These are phyloP conservation scores for Diaporthe helianthi DNA, from an alignment of 2,329 filamentous ascomycete genomes.

Conservation along the genomic window DNA sequence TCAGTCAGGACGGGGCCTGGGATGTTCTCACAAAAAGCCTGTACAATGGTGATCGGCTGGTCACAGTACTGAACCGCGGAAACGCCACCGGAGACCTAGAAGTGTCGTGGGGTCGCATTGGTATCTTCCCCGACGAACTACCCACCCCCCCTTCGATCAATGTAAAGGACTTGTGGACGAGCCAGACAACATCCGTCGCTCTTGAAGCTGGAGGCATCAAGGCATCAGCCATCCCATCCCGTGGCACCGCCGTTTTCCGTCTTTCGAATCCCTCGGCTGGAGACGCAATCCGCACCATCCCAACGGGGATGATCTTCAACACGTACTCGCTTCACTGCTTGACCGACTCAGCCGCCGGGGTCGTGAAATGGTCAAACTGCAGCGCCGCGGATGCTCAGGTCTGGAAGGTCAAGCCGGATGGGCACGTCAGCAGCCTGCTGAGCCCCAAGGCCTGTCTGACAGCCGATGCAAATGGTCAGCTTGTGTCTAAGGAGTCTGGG, in stretches of 20 bases:
- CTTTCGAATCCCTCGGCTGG: slow-evolving; percentile 44
- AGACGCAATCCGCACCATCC: slow-evolving; percentile 41
- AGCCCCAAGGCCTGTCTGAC: slow-evolving; percentile 44
- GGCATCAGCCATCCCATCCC: slow-evolving; percentile 43
- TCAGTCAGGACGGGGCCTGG: slow-evolving; percentile 50
- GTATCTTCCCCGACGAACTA: slow-evolving; percentile 42
- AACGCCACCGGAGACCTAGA: slow-evolving; percentile 40
- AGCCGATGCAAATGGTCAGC: slow-evolving; percentile 34
- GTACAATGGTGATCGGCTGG: slow-evolving; percentile 53
- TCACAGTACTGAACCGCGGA: slow-evolving; percentile 55
- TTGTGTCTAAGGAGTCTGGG: slow-evolving; percentile 33
- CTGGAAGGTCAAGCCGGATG: slow-evolving; percentile 47
- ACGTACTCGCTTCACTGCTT: slow-evolving; percentile 53
- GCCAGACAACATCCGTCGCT: slow-evolving; percentile 38
- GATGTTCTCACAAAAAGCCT: slow-evolving; percentile 56
- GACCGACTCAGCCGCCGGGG: slow-evolving; percentile 42
- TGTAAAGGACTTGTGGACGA: slow-evolving; percentile 54
- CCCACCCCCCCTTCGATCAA: slow-evolving; percentile 40
- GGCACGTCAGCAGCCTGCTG: slow-evolving; percentile 48
- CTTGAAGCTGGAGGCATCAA: slow-evolving; percentile 38
- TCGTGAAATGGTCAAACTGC: slow-evolving; percentile 46
- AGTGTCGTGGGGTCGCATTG: slow-evolving; percentile 47
- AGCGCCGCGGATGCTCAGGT: slow-evolving; percentile 49
- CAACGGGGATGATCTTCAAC: slow-evolving; percentile 59
- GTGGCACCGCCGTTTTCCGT: slow-evolving; percentile 52